phyloP scores from a whole-genome alignment of 306 rosid genomes.

The Argentina anserina region DNA sequence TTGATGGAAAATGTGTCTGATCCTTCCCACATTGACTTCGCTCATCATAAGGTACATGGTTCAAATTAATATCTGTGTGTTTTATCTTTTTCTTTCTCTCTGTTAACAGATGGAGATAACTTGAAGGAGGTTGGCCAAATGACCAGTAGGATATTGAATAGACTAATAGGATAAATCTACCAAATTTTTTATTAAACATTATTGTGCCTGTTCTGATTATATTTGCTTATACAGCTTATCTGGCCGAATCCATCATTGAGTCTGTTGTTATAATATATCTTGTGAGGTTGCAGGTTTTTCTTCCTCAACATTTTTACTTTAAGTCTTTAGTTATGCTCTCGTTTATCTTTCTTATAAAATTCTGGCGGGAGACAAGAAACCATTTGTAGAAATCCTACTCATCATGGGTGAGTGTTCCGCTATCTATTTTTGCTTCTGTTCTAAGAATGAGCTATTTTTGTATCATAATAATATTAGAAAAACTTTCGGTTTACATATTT shows the following conservation, averaged over 20 bases:
- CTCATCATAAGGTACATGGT: constrained; percentile 86
- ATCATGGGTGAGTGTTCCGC: too few species aligned
- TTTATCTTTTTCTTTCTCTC: not conserved
- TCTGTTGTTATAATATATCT: not conserved
- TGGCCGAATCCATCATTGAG: not conserved
- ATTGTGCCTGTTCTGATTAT: not conserved
- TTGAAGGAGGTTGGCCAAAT: not conserved
- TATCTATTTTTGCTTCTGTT: too few species aligned
- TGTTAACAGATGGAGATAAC: too few species aligned
- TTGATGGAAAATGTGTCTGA: constrained; percentile 98
- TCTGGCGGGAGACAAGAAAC: too few species aligned
- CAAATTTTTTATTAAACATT: not conserved
- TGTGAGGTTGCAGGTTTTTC: too few species aligned
- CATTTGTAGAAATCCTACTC: too few species aligned
- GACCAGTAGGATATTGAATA: not conserved
- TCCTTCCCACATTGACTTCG: constrained; percentile 95
- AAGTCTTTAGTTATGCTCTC: too few species aligned
- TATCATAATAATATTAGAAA: too few species aligned
- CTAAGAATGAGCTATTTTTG: too few species aligned
- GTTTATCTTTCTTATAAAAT: too few species aligned
- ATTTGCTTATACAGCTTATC: not conserved
- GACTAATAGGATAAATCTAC: not conserved
- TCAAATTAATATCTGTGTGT: not conserved
- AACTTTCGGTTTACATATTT: too few species aligned
- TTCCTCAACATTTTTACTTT: too few species aligned